Conservation (phyloP, 352 stramenopile genomes). For the Sclerospora graminicola region DNA sequence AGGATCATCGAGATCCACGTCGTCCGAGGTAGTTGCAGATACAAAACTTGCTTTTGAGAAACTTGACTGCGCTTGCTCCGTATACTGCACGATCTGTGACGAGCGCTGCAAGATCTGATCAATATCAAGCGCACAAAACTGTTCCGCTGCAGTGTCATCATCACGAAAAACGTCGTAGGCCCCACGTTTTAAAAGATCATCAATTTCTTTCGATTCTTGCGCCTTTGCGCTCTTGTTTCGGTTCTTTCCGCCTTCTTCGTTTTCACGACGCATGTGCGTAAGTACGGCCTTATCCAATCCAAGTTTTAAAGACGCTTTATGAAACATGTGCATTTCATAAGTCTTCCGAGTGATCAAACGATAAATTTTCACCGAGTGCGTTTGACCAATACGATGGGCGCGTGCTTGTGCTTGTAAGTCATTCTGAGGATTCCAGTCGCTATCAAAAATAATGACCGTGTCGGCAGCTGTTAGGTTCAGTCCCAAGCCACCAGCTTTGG, state of each 20-base stretch:
- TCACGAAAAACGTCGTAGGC: constrained; percentile 90
- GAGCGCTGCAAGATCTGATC: constrained; percentile 93
- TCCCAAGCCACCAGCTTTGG: constrained; percentile 92
- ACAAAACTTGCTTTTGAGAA: constrained; percentile 92
- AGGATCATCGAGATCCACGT: constrained; percentile 97
- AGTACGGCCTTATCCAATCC: constrained; percentile 90
- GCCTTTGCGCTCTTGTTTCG: constrained; percentile 73
- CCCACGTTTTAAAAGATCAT: constrained; percentile 86
- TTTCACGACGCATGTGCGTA: constrained; percentile 85
- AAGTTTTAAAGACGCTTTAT: constrained; percentile 88
- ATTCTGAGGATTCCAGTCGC: constrained; percentile 97
- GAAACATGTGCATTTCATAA: constrained; percentile 94
- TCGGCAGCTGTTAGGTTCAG: constrained; percentile 90
- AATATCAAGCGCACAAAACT: constrained; percentile 97
- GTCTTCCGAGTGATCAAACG: constrained; percentile 85
- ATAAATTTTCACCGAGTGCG: constrained; percentile 86
- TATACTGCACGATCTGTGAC: constrained; percentile 80
- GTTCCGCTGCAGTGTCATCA: constrained; percentile 85
- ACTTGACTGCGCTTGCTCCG: constrained; percentile 70
- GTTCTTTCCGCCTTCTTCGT: constrained; percentile 64
- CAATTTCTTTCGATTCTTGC: constrained; percentile 85
- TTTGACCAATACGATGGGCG: constrained; percentile 88
- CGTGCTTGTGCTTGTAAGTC: constrained; percentile 92
- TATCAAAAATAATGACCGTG: constrained; percentile 98
- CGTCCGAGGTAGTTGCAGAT: constrained; percentile 77